phyloP scores from a whole-genome alignment of 805 yeast genomes.

The Ogataea pilisensis region DNA sequence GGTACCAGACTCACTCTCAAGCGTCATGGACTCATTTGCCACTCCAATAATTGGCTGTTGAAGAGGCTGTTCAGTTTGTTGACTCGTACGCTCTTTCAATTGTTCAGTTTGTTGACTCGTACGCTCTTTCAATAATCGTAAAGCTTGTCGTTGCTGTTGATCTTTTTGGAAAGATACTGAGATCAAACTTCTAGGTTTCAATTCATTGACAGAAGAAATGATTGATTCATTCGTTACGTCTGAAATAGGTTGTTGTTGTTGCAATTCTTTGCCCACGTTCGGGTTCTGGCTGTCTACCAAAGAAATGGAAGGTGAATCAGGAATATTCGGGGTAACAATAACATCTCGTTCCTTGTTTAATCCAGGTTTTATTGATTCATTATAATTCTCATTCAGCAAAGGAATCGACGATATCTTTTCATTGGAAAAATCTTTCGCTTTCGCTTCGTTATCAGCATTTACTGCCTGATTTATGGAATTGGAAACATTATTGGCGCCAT shows the following conservation, averaged over 20 bases:
- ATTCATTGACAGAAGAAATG: not conserved
- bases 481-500: not conserved
- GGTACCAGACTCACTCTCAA: not conserved
- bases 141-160: conserved; percentile 1
- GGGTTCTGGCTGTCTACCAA: too few species aligned
- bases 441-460: too few species aligned
- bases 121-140: too few species aligned
- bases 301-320: too few species aligned
- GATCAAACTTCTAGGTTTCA: not conserved
- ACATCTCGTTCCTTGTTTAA: not conserved
- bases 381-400: not conserved
- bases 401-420: too few species aligned
- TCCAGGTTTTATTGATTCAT: not conserved
- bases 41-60: not conserved
- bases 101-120: too few species aligned
- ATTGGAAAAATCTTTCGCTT: too few species aligned
- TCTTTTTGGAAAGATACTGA: not conserved
- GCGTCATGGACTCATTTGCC: not conserved
- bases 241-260: conserved; percentile 15
- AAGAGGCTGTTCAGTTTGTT: not conserved
- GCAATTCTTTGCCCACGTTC: too few species aligned
- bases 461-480: too few species aligned
- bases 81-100: too few species aligned
- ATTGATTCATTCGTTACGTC: conserved; percentile 12
- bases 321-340: not conserved